phyloP scores from a whole-genome alignment of 352 stramenopile genomes.

The Globisporangium megalacanthum region DNA sequence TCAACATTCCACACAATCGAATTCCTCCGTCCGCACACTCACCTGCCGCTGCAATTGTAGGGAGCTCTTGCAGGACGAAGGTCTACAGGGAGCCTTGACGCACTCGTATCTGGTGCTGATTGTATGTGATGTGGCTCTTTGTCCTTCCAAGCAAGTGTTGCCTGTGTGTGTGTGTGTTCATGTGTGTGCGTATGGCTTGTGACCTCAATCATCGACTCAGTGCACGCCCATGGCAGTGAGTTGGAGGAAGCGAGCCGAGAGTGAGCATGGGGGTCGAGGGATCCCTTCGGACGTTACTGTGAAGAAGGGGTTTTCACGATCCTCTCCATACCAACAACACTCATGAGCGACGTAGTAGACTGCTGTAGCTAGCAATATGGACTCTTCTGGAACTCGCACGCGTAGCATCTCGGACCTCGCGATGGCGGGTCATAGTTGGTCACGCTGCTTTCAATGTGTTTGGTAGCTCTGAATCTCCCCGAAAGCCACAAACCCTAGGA shows the following conservation, averaged over 20 bases:
- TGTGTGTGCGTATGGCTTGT: not conserved
- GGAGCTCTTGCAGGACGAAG: too few relatives aligned
- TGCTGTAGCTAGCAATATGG: not conserved
- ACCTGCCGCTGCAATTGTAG: too few relatives aligned
- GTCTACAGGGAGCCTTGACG: too few relatives aligned
- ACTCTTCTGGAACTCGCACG: too few relatives aligned
- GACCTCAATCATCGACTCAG: conserved; percentile 3
- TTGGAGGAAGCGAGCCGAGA: conserved; percentile 22
- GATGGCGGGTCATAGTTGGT: too few relatives aligned
- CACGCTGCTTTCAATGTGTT: too few relatives aligned
- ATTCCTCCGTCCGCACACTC: too few relatives aligned
- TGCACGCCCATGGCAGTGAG: conserved; percentile 6
- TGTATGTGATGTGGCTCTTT: not conserved
- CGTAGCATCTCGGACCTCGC: too few relatives aligned
- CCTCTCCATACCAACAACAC: conserved; percentile 31
- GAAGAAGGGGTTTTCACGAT: conserved; percentile 58
- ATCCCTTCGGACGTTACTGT: conserved; percentile 39
- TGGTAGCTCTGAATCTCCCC: too few relatives aligned
- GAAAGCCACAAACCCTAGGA: too few relatives aligned
- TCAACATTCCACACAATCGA: too few relatives aligned
- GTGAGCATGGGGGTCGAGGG: conserved; percentile 40
- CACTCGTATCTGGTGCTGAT: not conserved
- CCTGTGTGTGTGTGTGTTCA: not conserved
- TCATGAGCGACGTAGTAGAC: not conserved
- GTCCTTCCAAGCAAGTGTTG: not conserved